A percentile compares a stretch with the other conserved stretches of the same genome.
These are phyloP conservation scores for Pseudocercospora vitis DNA, from an alignment of 2,329 filamentous ascomycete species.

Conservation along the genomic window DNA sequence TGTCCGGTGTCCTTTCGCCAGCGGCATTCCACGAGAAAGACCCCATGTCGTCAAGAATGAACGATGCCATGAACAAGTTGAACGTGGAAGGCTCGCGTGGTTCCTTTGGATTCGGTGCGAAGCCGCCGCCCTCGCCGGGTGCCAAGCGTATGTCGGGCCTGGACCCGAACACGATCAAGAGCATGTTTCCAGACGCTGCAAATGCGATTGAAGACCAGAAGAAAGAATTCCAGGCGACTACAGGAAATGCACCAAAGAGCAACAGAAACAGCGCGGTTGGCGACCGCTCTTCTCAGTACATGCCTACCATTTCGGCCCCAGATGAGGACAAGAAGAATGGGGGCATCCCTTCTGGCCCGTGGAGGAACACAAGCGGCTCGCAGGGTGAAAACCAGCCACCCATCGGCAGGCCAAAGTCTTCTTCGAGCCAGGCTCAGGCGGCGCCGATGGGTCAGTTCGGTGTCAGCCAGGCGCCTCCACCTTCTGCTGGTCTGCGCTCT, in stretches of 20 bases:
- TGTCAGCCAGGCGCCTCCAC: constrained; percentile 70
- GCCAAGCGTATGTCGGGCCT: constrained; percentile 93
- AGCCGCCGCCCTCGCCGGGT: constrained; percentile 73
- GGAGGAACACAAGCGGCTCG: constrained; percentile 58
- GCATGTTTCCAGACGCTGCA: constrained; percentile 98
- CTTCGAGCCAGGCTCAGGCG: constrained; percentile 65
- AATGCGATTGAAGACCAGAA: constrained; percentile 98
- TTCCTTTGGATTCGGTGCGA: constrained; percentile 65
- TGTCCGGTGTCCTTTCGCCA: constrained; percentile 92
- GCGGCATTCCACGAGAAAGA: constrained; percentile 95
- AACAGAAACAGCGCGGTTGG: constrained; percentile 90
- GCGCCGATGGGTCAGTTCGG: constrained; percentile 84
- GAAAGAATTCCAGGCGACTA: constrained; percentile 94
- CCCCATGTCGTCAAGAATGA: constrained; percentile 93
- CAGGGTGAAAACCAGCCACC: constrained; percentile 52
- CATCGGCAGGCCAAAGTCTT: constrained; percentile 70
- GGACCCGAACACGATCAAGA: constrained; percentile 89
- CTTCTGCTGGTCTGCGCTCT: constrained; percentile 74
- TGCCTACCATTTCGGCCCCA: constrained; percentile 70
- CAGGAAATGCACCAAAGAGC: constrained; percentile 82
- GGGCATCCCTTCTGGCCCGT: constrained; percentile 72
- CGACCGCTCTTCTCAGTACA: constrained; percentile 67
- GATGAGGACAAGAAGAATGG: constrained; percentile 64
- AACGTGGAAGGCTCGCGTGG: constrained; percentile 84
- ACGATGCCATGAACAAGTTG: constrained; percentile 94